Base-by-base conservation (phyloP, 2,329 filamentous ascomycete genomes). In the Colletotrichum destructivum region DNA sequence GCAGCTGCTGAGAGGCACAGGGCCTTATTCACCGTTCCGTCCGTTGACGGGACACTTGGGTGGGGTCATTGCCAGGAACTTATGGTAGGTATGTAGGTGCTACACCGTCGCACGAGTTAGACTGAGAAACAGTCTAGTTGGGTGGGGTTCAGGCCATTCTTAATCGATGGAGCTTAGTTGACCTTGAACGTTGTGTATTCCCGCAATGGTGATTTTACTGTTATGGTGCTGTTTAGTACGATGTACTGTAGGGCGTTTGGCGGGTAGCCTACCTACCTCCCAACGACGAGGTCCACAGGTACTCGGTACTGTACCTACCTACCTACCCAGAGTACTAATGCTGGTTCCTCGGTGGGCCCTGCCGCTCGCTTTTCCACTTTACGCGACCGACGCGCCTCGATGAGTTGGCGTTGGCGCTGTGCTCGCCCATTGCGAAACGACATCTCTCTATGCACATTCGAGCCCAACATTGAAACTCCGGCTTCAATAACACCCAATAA, bases 401-500 rank as follows among this genome's bases (percentile, higher is more conserved):
- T 16, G 21, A 35, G 31, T 38, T 38, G 35, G 9, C 35, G 2
- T 38, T 38, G 35, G 35, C 2, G 35, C 35, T 38, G 21, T 13
- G 4, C 18, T 56, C 35, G 35, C 16, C 31, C 11, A 62, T 62
- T 26, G 47, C 35, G 35, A 23, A 54, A 55, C 16, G 40, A 31
- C 49, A 52, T 63, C 21, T 38, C 40, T 9, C 16, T 26, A 31
- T 18, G 31, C 40, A 21, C 15, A 3, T 52, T 26, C 26, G 7
- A 21, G 44, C 26, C 35, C 35, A 40, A 51, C n/a, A 23, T 42
- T 13, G 13, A 42, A 9, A 82, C 44, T 81, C 79, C 42, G 79
- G 79, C 0, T 83, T 89, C 35, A 82, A 90, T 73, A 76, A 81
- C 47, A 79, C 8, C 81, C 18, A 84, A 9, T 69, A 69, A 21